Evolutionary conservation across 1,284 basidiomycete genomes (phyloP).

Genomic region (Moesziomyces antarcticus): DNA sequence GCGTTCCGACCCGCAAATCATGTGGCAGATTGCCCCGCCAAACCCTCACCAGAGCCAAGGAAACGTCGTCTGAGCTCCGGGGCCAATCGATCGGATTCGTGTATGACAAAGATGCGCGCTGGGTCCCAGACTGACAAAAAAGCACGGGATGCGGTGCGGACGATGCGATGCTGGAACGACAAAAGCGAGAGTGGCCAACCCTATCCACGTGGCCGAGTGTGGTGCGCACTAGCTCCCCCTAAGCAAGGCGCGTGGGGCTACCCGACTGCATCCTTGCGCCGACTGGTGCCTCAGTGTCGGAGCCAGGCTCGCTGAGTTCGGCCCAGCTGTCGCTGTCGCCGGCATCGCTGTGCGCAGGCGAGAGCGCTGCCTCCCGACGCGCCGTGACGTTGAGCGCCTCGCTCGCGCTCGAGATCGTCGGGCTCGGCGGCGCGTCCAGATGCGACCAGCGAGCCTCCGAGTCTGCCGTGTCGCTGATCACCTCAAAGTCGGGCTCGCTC

Average conservation of each 20-base stretch:
- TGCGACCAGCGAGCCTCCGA: slow-evolving; percentile 33
- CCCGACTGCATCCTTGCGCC: not conserved
- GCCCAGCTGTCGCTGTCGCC: slow-evolving; percentile 51
- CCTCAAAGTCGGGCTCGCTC: slow-evolving; percentile 39
- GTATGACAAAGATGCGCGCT: not conserved
- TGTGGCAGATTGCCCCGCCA: not conserved
- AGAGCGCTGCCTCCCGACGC: slow-evolving; percentile 8
- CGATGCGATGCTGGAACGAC: not conserved
- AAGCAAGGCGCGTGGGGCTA: not conserved
- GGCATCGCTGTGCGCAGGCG: slow-evolving; percentile 20
- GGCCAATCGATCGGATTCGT: not conserved
- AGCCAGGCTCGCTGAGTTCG: slow-evolving; percentile 30
- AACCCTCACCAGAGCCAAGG: not conserved
- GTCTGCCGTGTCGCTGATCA: slow-evolving; percentile 27
- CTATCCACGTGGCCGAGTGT: not conserved
- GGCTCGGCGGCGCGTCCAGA: slow-evolving; percentile 26
- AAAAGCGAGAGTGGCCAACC: not conserved
- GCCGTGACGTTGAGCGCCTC: slow-evolving; percentile 2
- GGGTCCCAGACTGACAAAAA: not conserved
- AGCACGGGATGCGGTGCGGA: not conserved
- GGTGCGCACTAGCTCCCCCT: not conserved
- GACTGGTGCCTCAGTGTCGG: slow-evolving; percentile 6
- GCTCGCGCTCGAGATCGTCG: slow-evolving; percentile 35
- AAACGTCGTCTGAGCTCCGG: not conserved
- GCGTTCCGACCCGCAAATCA: not conserved